Percentiles rank a stretch among this genome's conserved stretches.
phyloP scores from a whole-genome alignment of 2,329 filamentous ascomycete species.

The Aspergillus sp. region DNA sequence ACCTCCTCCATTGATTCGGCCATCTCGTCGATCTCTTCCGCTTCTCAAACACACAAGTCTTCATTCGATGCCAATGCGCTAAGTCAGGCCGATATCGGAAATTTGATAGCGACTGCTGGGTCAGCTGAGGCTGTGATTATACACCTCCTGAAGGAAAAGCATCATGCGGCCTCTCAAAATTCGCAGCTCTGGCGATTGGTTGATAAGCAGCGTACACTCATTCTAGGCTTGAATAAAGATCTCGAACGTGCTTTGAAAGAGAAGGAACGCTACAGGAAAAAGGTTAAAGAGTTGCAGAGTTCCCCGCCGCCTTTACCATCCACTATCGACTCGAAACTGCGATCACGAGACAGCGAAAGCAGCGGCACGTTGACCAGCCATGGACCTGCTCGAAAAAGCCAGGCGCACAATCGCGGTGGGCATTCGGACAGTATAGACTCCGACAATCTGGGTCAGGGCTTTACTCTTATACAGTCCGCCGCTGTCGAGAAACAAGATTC shows the following conservation, averaged over 20 bases:
- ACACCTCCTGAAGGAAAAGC: conserved; percentile 87
- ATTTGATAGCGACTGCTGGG: conserved; percentile 79
- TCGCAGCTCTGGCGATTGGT: conserved; percentile 91
- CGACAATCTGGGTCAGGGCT: not conserved
- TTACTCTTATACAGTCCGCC: not conserved
- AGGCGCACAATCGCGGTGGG: not conserved
- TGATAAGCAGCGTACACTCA: conserved; percentile 93
- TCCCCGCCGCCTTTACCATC: conserved; percentile 45
- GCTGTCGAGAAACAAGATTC: not conserved
- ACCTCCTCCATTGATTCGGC: conserved; percentile 92
- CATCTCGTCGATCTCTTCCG: conserved; percentile 72
- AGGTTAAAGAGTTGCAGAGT: conserved; percentile 72
- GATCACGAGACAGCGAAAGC: conserved; percentile 17
- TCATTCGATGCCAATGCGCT: conserved; percentile 58
- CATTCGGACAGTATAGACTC: not conserved
- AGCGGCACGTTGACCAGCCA: not conserved
- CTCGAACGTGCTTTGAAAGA: conserved; percentile 88
- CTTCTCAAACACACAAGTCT: conserved; percentile 60
- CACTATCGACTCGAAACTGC: conserved; percentile 13
- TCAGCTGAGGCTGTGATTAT: conserved; percentile 87
- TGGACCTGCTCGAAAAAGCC: not conserved
- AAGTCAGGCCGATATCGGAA: conserved; percentile 73
- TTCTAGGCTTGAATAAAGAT: conserved; percentile 91
- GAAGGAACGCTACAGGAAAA: conserved; percentile 90
- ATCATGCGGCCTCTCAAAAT: conserved; percentile 85